Evolutionary conservation across 2,329 filamentous ascomycete species (phyloP).

Genomic region (Penicillium verrucosum): DNA sequence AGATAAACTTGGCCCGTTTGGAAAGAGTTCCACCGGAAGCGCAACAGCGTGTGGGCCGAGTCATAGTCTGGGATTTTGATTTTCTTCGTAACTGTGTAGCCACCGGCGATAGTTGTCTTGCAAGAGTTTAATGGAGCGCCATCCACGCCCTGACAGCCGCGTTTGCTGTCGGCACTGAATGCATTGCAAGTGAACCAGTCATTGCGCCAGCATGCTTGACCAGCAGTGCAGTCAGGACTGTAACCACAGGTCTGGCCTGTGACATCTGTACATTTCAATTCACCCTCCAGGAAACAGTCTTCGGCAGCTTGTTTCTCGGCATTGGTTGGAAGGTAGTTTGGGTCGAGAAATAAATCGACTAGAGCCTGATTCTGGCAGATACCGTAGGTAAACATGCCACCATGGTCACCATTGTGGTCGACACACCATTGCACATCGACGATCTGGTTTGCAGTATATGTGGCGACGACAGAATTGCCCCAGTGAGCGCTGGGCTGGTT

Average conservation of each 20-base stretch:
- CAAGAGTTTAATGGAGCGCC: slow-evolving; percentile 45
- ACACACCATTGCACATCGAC: slow-evolving; percentile 56
- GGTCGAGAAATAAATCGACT: slow-evolving; percentile 50
- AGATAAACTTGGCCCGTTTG: slow-evolving; percentile 55
- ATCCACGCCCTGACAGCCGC: slow-evolving; percentile 47
- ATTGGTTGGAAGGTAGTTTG: slow-evolving; percentile 49
- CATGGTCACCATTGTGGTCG: slow-evolving; percentile 57
- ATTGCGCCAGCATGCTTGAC: slow-evolving; percentile 48
- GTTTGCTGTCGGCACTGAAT: slow-evolving; percentile 12
- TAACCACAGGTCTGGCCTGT: slow-evolving; percentile 49
- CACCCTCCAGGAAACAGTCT: slow-evolving; percentile 50
- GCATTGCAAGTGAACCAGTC: slow-evolving; percentile 54
- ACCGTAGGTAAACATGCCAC: slow-evolving; percentile 56
- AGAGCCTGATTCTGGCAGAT: slow-evolving; percentile 53
- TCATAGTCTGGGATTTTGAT: slow-evolving; percentile 50
- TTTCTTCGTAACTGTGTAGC: slow-evolving; percentile 53
- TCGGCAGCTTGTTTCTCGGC: slow-evolving; percentile 55
- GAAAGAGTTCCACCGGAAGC: slow-evolving; percentile 55
- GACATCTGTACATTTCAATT: slow-evolving; percentile 51
- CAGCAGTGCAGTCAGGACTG: slow-evolving; percentile 49
- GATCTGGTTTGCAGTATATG: slow-evolving; percentile 46
- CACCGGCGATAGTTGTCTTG: slow-evolving; percentile 52
- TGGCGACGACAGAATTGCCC: slow-evolving; percentile 45
- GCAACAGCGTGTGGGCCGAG: slow-evolving; percentile 52
- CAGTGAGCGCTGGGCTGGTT: slow-evolving; percentile 47